Conservation (phyloP, 495 filamentous ascomycete species). For the Podospora pseudocomata region DNA sequence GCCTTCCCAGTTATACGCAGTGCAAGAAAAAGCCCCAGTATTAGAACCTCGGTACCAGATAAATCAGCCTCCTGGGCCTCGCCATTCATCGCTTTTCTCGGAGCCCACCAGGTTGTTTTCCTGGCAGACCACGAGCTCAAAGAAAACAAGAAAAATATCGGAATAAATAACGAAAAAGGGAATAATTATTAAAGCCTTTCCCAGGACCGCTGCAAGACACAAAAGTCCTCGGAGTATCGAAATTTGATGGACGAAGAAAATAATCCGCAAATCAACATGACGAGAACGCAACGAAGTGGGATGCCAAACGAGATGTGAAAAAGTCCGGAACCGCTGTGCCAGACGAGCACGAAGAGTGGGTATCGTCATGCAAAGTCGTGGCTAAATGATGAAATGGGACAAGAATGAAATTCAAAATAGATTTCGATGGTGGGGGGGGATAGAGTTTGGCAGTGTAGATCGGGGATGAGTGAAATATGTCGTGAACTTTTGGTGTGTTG, state of each 20-base stretch:
- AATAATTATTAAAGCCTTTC: conserved; percentile 35
- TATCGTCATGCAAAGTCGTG: conserved; percentile 54
- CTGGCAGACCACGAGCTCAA: conserved; percentile 1
- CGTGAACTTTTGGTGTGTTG: conserved; percentile 15
- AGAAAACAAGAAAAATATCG: conserved; percentile 20
- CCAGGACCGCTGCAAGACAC: conserved; percentile 13
- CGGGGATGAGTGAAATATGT: conserved; percentile 26
- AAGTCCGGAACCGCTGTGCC: conserved; percentile 47
- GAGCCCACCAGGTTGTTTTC: conserved; percentile 24
- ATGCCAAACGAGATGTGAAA: conserved; percentile 15
- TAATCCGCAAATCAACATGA: conserved; percentile 18
- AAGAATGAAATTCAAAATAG: conserved; percentile 30
- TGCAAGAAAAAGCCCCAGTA: conserved; percentile 21
- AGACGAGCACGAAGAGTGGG: conserved; percentile 46
- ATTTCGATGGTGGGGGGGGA: conserved; percentile 18
- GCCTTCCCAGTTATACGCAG: conserved; percentile 17
- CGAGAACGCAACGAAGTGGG: conserved; percentile 18
- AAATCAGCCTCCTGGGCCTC: conserved; percentile 45
- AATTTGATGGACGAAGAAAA: conserved; percentile 7
- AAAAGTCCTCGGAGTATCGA: conserved; percentile 19
- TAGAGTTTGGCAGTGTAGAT: conserved; percentile 27
- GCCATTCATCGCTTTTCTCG: conserved; percentile 39
- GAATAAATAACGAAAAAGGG: conserved; percentile 20
- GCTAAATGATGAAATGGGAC: conserved; percentile 45
- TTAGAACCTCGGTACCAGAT: conserved; percentile 42